phyloP scores from a whole-genome alignment of 148 eudicot genomes.

The Cornus kousa region DNA sequence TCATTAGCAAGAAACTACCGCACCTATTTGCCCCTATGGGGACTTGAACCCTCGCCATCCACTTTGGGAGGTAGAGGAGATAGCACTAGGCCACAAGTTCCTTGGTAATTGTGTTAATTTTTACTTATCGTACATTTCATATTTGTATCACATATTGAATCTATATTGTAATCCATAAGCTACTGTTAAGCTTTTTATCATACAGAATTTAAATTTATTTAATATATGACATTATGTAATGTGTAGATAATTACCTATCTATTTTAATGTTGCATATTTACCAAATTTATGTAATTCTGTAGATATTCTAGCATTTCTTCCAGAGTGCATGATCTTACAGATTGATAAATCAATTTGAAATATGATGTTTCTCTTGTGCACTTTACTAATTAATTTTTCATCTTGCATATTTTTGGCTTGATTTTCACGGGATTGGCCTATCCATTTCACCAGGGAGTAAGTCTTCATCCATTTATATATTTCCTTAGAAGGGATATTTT shows the following conservation, averaged over 20 bases:
- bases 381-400: slow-evolving; percentile 12
- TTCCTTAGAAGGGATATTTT: neutral
- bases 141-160: too few relatives aligned
- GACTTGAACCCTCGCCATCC: too few relatives aligned
- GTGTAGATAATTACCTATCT: neutral
- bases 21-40: too few relatives aligned
- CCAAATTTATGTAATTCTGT: too few relatives aligned
- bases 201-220: neutral
- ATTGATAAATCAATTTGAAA: neutral
- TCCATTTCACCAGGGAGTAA: slow-evolving; percentile 35
- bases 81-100: too few relatives aligned
- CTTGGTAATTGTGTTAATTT: too few relatives aligned
- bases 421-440: neutral
- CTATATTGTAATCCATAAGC: too few relatives aligned
- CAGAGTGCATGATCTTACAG: neutral
- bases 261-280: neutral
- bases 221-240: neutral
- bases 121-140: too few relatives aligned
- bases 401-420: slow-evolving; percentile 13
- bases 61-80: too few relatives aligned
- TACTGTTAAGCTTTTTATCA: too few relatives aligned
- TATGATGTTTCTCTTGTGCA: neutral
- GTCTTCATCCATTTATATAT: neutral
- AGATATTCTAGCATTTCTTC: neutral
- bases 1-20: too few relatives aligned